Percentiles rank a stretch among this genome's conserved stretches.
phyloP scores from a whole-genome alignment of 257 asterid species.

The Fraxinus anomala region DNA sequence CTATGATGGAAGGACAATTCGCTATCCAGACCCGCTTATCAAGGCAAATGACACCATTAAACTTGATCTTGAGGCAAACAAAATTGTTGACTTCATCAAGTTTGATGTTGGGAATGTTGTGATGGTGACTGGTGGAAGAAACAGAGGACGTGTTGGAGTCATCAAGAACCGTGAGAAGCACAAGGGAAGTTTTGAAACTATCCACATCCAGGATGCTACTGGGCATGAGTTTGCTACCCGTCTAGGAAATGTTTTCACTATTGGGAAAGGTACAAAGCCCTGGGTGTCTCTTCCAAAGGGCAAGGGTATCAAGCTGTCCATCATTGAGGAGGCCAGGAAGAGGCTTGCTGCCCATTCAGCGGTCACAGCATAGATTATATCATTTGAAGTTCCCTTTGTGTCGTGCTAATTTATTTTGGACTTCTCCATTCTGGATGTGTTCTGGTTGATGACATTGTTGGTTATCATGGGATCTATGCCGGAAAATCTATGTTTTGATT shows the following conservation, averaged over 20 bases:
- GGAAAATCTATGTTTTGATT: not conserved
- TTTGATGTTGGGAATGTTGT: slow-evolving; percentile 36
- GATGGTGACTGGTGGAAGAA: slow-evolving; percentile 46
- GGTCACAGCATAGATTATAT: slow-evolving; percentile 22
- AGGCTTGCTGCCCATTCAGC: slow-evolving; percentile 39
- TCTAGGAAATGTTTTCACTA: slow-evolving; percentile 36
- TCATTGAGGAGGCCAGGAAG: slow-evolving; percentile 43
- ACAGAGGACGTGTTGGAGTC: slow-evolving; percentile 41
- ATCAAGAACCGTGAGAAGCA: slow-evolving; percentile 40
- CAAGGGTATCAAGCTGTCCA: slow-evolving; percentile 40
- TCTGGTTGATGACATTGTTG: not conserved
- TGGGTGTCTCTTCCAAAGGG: slow-evolving; percentile 47
- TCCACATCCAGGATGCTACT: slow-evolving; percentile 33
- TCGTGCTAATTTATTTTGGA: not conserved
- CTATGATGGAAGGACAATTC: slow-evolving; percentile 41
- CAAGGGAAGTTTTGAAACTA: slow-evolving; percentile 1
- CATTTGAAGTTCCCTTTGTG: not conserved
- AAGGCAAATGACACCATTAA: slow-evolving; percentile 44
- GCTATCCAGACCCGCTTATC: slow-evolving; percentile 16
- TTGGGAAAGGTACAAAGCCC: slow-evolving; percentile 42
- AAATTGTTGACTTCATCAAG: slow-evolving; percentile 28
- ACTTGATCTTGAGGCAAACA: slow-evolving; percentile 36
- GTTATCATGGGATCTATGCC: not conserved
- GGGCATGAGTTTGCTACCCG: slow-evolving; percentile 45
- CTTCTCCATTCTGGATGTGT: not conserved